Conservation (phyloP, 305 asterid genomes). For the Rubia balearica region DNA sequence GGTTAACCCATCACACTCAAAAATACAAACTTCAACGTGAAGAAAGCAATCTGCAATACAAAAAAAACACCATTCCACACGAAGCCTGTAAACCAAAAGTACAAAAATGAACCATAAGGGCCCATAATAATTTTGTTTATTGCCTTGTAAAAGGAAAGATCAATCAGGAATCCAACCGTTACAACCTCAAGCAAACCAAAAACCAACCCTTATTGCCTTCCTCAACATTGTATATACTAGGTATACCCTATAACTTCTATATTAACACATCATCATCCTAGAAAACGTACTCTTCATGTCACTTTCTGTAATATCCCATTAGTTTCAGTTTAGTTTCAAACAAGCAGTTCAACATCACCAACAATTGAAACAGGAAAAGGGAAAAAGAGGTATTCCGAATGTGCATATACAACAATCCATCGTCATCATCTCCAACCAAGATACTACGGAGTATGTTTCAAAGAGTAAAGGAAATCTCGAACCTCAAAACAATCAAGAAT, state of each 20-base stretch:
- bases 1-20: not conserved
- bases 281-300: not conserved
- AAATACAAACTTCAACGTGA: not conserved
- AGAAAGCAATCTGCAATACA: not conserved
- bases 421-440: not conserved
- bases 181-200: not conserved
- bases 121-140: not conserved
- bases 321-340: not conserved
- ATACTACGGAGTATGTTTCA: not conserved
- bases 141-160: not conserved
- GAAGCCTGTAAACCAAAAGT: not conserved
- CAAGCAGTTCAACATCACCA: not conserved
- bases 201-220: too few species aligned
- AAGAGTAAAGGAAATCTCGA: not conserved
- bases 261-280: not conserved
- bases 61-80: not conserved
- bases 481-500: not conserved
- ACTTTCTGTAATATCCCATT: too few species aligned
- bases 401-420: not conserved
- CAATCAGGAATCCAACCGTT: not conserved
- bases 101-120: too few species aligned
- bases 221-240: not conserved
- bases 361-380: not conserved
- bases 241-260: not conserved
- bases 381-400: too few species aligned